A percentile compares a stretch with the other conserved stretches of the same genome.
Evolutionary conservation across 352 stramenopile genomes (phyloP).

Genomic region (Phytopythium oedochilum): DNA sequence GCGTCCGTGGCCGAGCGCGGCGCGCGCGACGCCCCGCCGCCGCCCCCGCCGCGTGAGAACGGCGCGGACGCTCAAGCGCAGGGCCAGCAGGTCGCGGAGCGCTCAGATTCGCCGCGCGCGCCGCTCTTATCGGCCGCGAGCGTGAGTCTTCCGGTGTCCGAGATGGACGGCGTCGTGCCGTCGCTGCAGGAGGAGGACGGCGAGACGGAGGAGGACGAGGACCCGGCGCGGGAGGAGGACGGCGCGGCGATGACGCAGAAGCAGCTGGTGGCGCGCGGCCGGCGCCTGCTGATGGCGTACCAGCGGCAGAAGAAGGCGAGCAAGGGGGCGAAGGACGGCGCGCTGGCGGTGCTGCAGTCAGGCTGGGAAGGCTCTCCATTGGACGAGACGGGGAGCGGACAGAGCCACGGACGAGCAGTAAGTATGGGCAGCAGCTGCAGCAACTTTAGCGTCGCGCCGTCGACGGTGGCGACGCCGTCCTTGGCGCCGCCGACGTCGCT

Average conservation of each 20-base stretch:
- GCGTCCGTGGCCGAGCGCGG: background rate
- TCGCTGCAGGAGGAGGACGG: background rate
- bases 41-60: background rate
- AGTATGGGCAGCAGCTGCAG: conserved; percentile 13
- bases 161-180: background rate
- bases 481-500: conserved; percentile 12
- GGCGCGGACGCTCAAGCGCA: background rate
- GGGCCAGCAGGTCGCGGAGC: background rate
- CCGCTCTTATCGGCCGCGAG: background rate
- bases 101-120: background rate
- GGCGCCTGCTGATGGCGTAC: conserved; percentile 34
- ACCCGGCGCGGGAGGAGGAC: background rate
- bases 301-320: conserved; percentile 39
- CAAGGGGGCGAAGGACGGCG: background rate
- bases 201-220: background rate
- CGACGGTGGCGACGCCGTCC: conserved; percentile 8
- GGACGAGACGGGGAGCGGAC: background rate
- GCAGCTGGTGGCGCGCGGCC: conserved; percentile 43
- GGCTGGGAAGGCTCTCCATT: background rate
- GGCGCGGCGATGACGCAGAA: conserved; percentile 15
- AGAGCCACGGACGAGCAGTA: background rate
- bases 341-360: background rate
- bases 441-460: conserved; percentile 18
- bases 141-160: background rate
- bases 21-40: background rate